A percentile compares a stretch with the other conserved stretches of the same genome.
Evolutionary conservation across 305 asterid species (phyloP).

Genomic region (Rubia peregrina): DNA sequence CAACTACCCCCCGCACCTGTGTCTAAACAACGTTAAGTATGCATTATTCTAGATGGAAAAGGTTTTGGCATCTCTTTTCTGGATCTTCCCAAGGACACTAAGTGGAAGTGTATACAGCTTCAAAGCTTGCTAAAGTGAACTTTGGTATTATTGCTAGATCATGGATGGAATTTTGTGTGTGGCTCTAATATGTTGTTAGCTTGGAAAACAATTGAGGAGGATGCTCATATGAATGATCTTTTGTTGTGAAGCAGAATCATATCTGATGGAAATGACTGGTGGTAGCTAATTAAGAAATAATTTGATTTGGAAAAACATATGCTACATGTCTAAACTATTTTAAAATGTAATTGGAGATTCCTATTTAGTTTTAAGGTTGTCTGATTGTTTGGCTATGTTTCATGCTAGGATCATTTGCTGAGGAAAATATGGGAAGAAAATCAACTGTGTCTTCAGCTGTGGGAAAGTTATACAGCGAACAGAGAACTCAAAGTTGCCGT

Average conservation of each 20-base stretch:
- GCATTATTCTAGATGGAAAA: too few relatives aligned
- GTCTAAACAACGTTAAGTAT: background rate
- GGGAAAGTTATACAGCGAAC: slow-evolving; percentile 83
- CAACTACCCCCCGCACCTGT: too few relatives aligned
- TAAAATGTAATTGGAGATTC: background rate
- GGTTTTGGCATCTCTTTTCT: too few relatives aligned
- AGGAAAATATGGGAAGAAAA: slow-evolving; percentile 96
- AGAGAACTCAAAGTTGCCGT: slow-evolving; percentile 98
- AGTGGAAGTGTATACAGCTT: background rate
- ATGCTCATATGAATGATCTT: too few relatives aligned
- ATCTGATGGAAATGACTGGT: too few relatives aligned
- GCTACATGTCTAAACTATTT: background rate
- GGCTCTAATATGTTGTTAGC: too few relatives aligned
- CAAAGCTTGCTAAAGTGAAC: background rate
- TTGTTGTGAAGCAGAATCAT: too few relatives aligned
- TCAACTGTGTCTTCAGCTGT: slow-evolving; percentile 48
- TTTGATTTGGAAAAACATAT: too few relatives aligned
- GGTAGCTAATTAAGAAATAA: too few relatives aligned
- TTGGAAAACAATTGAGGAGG: too few relatives aligned
- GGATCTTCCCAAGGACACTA: background rate
- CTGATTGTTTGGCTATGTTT: slow-evolving; percentile 16
- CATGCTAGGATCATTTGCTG: slow-evolving; percentile 84
- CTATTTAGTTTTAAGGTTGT: background rate
- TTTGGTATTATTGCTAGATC: background rate
- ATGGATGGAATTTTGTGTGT: too few relatives aligned